Conservation (phyloP, 2,329 filamentous ascomycete genomes). For the Karstenula rhodostoma region DNA sequence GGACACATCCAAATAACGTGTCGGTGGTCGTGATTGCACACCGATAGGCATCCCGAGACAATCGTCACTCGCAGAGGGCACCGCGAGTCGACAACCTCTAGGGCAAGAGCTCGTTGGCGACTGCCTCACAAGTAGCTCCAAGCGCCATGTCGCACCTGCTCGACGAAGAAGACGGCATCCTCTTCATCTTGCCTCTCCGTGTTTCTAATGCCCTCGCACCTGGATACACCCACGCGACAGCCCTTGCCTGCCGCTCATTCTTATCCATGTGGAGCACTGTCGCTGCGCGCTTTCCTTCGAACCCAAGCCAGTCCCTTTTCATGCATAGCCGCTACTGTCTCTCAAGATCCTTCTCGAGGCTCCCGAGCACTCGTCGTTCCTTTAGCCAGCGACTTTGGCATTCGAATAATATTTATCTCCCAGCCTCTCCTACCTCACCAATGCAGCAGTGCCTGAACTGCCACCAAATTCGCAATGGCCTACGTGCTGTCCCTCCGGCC, state of each 20-base stretch:
- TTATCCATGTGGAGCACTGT: slow-evolving; percentile 8
- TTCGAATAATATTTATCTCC: slow-evolving; percentile 48
- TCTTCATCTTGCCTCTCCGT: background rate
- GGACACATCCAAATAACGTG: background rate
- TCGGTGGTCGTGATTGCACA: background rate
- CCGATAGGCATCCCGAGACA: background rate
- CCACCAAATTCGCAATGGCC: slow-evolving; percentile 41
- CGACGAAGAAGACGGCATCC: background rate
- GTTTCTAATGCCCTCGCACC: slow-evolving; percentile 19
- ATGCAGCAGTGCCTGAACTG: slow-evolving; percentile 31
- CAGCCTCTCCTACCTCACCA: slow-evolving; percentile 31
- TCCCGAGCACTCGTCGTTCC: slow-evolving; percentile 34
- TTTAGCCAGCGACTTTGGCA: slow-evolving; percentile 39
- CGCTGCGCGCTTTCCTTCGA: slow-evolving; percentile 32
- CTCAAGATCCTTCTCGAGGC: slow-evolving; percentile 21
- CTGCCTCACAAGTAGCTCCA: slow-evolving; percentile 1
- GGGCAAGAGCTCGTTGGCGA: slow-evolving; percentile 1
- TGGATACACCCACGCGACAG: slow-evolving; percentile 25
- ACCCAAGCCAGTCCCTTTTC: slow-evolving; percentile 22
- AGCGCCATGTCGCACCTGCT: background rate
- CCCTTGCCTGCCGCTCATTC: slow-evolving; percentile 29
- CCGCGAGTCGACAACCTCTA: background rate
- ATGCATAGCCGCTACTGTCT: slow-evolving; percentile 21
- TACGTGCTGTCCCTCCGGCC: slow-evolving; percentile 51
- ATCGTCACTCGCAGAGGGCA: background rate